A percentile compares a stretch with the other conserved stretches of the same genome.
Evolutionary conservation across 139 green algal genomes (phyloP).

Genomic region (Chlamydomonas sphaeroides): DNA sequence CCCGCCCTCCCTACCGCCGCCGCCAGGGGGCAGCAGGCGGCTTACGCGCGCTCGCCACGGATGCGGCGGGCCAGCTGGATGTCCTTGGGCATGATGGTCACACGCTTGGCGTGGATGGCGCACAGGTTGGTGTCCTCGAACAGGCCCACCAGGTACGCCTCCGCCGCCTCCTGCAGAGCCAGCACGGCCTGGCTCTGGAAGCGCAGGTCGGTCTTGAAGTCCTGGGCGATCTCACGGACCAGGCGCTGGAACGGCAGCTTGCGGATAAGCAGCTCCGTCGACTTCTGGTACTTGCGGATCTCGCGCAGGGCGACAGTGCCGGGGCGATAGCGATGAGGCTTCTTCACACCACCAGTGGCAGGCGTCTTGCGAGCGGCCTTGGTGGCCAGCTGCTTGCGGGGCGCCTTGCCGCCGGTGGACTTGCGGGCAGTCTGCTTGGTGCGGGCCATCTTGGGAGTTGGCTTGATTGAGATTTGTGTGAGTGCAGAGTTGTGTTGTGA

Average conservation of each 20-base stretch:
- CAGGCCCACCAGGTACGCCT: no score
- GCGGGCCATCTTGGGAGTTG: conserved; percentile 87
- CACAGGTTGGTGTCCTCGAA: no score
- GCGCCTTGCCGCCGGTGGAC: conserved; percentile 92
- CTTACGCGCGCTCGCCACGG: conserved; percentile 49
- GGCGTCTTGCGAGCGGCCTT: conserved; percentile 89
- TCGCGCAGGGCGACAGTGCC: conserved; percentile 91
- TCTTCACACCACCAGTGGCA: conserved; percentile 90
- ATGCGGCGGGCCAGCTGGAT: conserved; percentile 65
- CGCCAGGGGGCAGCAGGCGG: no score
- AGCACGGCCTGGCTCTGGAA: conserved; percentile 95
- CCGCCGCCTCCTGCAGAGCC: conserved; percentile 67
- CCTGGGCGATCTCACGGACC: conserved; percentile 97
- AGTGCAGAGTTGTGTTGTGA: no score
- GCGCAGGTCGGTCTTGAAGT: conserved; percentile 99
- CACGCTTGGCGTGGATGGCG: conserved; percentile 78
- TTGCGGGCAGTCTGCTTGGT: conserved; percentile 98
- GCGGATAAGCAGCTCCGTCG: conserved; percentile 92
- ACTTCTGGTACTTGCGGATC: conserved; percentile 96
- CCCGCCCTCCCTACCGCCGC: no score
- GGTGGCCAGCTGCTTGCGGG: conserved; percentile 92
- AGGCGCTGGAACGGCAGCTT: conserved; percentile 97
- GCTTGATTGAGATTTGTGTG: no score
- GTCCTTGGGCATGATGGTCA: conserved; percentile 70
- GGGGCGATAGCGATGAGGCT: conserved; percentile 89